Evolutionary conservation across 2,329 filamentous ascomycete genomes (phyloP).

Genomic region (Aureobasidium sp.): DNA sequence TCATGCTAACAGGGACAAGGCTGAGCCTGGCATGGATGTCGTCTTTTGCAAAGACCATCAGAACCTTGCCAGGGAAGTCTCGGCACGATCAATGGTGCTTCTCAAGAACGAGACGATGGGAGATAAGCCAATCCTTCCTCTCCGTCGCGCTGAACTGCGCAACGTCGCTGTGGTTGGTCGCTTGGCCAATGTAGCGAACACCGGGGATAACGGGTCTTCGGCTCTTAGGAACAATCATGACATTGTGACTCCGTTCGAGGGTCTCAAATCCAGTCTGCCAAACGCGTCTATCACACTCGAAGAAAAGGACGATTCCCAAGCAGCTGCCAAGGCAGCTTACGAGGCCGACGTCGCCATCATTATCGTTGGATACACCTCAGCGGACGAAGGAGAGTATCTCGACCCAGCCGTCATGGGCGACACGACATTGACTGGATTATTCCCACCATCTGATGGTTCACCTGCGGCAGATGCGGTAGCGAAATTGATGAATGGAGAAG

Average conservation of each 20-base stretch:
- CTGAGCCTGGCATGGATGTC: slow-evolving; percentile 2
- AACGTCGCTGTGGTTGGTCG: slow-evolving; percentile 23
- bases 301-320: slow-evolving; percentile 19
- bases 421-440: not conserved
- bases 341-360: slow-evolving; percentile 21
- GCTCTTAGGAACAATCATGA: slow-evolving; percentile 15
- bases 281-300: slow-evolving; percentile 8
- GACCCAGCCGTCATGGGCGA: slow-evolving; percentile 20
- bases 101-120: slow-evolving; percentile 23
- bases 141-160: not conserved
- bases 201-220: slow-evolving; percentile 25
- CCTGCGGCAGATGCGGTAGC: not conserved
- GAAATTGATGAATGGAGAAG: not conserved
- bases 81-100: slow-evolving; percentile 23
- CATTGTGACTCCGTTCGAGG: slow-evolving; percentile 22
- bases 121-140: not conserved
- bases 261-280: not conserved
- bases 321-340: slow-evolving; percentile 8
- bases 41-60: slow-evolving; percentile 24
- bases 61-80: slow-evolving; percentile 22
- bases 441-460: no score
- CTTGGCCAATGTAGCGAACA: slow-evolving; percentile 24
- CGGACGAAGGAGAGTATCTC: slow-evolving; percentile 24
- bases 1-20: not conserved
- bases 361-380: slow-evolving; percentile 20